Evolutionary conservation across 352 stramenopile genomes (phyloP), one percentile per base, ranked within the genome.

Genomic region (Blastocystis sp.): DNA sequence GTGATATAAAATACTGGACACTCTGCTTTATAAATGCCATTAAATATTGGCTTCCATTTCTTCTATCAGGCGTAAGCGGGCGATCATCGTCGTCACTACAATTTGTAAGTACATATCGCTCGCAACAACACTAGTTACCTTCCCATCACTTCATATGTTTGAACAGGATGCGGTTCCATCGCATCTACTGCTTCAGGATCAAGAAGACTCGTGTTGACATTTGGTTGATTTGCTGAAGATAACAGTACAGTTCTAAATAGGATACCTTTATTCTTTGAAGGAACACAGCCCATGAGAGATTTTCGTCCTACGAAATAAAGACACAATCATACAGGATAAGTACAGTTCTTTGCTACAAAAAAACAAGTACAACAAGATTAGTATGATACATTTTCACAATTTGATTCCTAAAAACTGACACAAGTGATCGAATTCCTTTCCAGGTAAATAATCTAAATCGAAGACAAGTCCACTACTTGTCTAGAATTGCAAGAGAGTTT

Each of bases 21-120:
- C 47, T 80, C 23, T 80, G 26, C 45, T 80, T 56, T 18, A 80
- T 26, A 9, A 80, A 47, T 11, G 29, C 47, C 7, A 45, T 63
- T 8, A 80, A 47, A 34, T 66, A 37, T 39, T 80, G 70, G 39
- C 70, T 80, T 37, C 70, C 70, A 37, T 80, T 80, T 11, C 47
- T 61, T 34, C 70, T n/a, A 64, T 80, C 70, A 7, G 70, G n/a
- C 13, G 50, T 15, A 11, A 80, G 8, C 23, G 18, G n/a, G 11
- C 34, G 70, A 20, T 29, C 26, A 45, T 56, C 47, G 5, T 80
- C 70, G 18, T 62, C 43, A 29, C 70, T 80, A 80, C 43, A 80
- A 23, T 8, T 6, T 7, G 54, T 80, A n/a, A 66, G 54, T 63
- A 1, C 9, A 11, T 8, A 18, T 45, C 37, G 56, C 29, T 20